Evolutionary conservation across 345 rosid species (phyloP), one percentile per base, ranked within the genome.

Genomic region (Eucalyptus albens): DNA sequence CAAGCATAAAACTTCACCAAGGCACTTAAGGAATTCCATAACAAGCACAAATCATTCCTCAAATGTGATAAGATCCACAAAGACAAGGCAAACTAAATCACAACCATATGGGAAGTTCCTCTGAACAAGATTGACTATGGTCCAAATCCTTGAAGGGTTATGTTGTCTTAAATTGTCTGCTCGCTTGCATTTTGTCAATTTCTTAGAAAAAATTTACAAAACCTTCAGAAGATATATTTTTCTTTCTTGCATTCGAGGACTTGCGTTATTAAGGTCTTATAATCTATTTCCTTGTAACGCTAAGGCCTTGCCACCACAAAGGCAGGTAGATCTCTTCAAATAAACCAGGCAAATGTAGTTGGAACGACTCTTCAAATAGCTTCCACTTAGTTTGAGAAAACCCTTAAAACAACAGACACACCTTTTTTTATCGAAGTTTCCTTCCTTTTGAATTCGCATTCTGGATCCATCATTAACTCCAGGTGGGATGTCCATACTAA

Each of bases 381-480:
- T 77, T 77, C 85, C 47, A 50, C 82, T 87, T 49, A 83, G 42
- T 90, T 86, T 50, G n/a, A n/a, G 51, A 24, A 88, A 29, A 85
- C 59, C 65, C 87, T 82, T 33, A 29, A 89, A 60, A 86, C 10
- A 33, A 51, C 16, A 12, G 42, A 80, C 50, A 51, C 83, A 97
- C 99, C 99, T 95, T 92, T 89, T 93, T 92, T 91, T 94, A 90
- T 96, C 96, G 44, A 93, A 88, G 91, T 92, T 96, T 49, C 99
- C 99, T 93, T 94, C 95, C 81, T 96, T 96, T 88, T 77, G 94
- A 62, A 96, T 89, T 92, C 90, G 94, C 96, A 96, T 94, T 45
- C 94, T 94, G 88, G 97, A 93, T 92, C 98, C 97, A 93, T 95
- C 91, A 77, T 89, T 93, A 87, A 96, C 96, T 89, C 99, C 99